Percentiles rank a stretch among this genome's conserved stretches.
Evolutionary conservation across 2,329 filamentous ascomycete species (phyloP).

Genomic region (Fusarium ambrosium): DNA sequence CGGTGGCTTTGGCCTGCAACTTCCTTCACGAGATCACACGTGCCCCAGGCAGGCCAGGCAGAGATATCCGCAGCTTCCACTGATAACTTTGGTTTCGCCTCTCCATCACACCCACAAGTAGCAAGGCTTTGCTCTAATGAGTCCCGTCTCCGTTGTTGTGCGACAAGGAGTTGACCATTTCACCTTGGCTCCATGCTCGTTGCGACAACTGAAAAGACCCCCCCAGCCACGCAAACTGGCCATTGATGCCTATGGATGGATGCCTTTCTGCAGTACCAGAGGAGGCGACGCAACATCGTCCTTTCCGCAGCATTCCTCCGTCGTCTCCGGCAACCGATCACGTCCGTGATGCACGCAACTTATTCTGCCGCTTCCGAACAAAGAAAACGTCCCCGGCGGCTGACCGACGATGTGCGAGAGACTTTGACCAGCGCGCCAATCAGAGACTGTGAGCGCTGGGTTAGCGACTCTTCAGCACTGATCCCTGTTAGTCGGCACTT

Average conservation of each 20-base stretch:
- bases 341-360: background rate
- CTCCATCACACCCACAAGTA: background rate
- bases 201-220: background rate
- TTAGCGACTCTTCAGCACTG: slow-evolving; percentile 26
- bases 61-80: slow-evolving; percentile 34
- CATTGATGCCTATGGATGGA: slow-evolving; percentile 25
- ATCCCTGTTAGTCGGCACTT: slow-evolving; percentile 44
- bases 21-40: slow-evolving; percentile 29
- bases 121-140: background rate
- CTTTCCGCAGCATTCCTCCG: background rate
- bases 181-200: slow-evolving; percentile 2
- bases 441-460: slow-evolving; percentile 7
- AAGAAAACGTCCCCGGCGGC: slow-evolving; percentile 28
- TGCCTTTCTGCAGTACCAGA: background rate
- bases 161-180: slow-evolving; percentile 24
- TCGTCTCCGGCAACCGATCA: background rate
- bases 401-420: slow-evolving; percentile 20
- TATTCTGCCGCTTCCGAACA: slow-evolving; percentile 1
- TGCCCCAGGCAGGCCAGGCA: slow-evolving; percentile 45
- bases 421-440: slow-evolving; percentile 26
- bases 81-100: slow-evolving; percentile 1
- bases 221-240: slow-evolving; percentile 9
- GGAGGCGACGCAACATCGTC: background rate
- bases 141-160: background rate
- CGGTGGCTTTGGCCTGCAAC: background rate